Base-by-base conservation (phyloP, 495 filamentous ascomycete genomes). In the Massariosphaeria phaeospora region DNA sequence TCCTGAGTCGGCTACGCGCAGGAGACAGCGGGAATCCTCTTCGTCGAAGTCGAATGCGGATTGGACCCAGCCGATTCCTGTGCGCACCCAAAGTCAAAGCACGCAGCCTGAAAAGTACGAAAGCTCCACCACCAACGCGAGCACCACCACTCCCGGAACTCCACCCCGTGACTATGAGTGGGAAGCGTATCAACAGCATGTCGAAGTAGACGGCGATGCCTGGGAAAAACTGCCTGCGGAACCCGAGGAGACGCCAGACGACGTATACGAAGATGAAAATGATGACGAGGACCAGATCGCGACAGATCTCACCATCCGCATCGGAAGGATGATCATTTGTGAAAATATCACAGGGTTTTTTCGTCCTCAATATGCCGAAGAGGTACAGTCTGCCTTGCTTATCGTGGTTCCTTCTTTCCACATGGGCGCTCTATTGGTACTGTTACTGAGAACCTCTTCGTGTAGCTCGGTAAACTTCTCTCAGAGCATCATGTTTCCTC, bases 161-260 rank as follows among this genome's bases (percentile, higher is more conserved):
- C 57, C 57, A 0, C 61, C 61, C 54, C 57, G 57, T 49, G 56
- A 64, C 29, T 64, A 60, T 30, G 61, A 64, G 27, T 63, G 61
- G 61, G 61, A 63, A 23, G 61, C 61, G 11, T 63, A 63, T 29
- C 61, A 63, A 27, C 61, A 63, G 35, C 36, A 63, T 48, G 55
- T 63, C 12, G 55, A 63, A 8, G 44, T 59, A 11, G 61, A 63
- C 29, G 55, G 54, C 24, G 61, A 63, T 55, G 46, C 51, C 13
- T 63, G 61, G 61, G 61, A 55, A n/a, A 63, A 51, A 33, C 44
- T 63, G 24, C 61, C 61, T 0, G 50, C 55, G 8, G 55, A 63
- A 29, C 55, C 55, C 5, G 55, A 63, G 51, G 50, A 58, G 18
- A 55, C 61, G 33, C 38, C 47, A 18, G 61, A 63, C 40, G 61